These are phyloP conservation scores for Fraxinus velutina DNA, from an alignment of 305 asterid genomes.

Conservation along the genomic window DNA sequence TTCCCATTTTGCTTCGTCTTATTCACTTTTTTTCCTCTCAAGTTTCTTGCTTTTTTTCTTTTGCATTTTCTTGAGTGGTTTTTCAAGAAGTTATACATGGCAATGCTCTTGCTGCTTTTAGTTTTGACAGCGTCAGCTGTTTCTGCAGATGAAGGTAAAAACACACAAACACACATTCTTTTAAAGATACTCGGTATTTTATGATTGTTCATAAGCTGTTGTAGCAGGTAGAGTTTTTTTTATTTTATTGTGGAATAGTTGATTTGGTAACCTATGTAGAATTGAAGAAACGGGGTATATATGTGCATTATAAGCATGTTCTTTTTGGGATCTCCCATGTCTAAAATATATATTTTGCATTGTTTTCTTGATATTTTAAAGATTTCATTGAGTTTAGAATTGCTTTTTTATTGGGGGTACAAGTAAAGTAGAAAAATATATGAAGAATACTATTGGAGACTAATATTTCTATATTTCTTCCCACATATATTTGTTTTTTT, in stretches of 20 bases:
- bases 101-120: conserved; percentile 31
- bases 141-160: conserved; percentile 66
- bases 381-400: background rate
- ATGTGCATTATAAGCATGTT: background rate
- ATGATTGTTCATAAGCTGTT: conserved; percentile 32
- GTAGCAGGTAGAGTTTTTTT: background rate
- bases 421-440: background rate
- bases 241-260: background rate
- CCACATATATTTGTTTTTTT: background rate
- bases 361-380: background rate
- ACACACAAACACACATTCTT: background rate
- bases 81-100: conserved; percentile 24
- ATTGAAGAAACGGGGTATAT: background rate
- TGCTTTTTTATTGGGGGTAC: background rate
- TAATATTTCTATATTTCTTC: background rate
- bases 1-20: conserved; percentile 5
- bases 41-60: background rate
- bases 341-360: background rate
- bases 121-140: conserved; percentile 47
- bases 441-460: background rate
- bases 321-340: background rate
- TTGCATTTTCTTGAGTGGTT: background rate
- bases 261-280: background rate
- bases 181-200: conserved; percentile 24
- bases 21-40: background rate